Percentiles rank a stretch among this genome's conserved stretches.
Evolutionary conservation across 768 basidiomycete genomes (phyloP).

Genomic region (Pleurotus cornucopiae): DNA sequence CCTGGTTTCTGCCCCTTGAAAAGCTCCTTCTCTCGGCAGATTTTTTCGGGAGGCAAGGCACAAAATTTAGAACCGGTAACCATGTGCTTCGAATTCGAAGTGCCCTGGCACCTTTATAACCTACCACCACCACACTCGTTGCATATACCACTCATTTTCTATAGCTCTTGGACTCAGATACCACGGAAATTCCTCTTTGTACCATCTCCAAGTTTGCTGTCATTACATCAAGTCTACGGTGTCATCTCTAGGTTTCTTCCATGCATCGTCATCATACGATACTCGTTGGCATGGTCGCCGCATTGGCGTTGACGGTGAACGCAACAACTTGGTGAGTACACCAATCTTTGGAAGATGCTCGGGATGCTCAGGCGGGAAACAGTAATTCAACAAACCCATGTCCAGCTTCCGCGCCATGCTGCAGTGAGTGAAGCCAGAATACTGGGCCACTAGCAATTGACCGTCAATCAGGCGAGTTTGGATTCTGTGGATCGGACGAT

Average conservation of each 20-base stretch:
- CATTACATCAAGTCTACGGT: neutral
- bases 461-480: conserved; percentile 40
- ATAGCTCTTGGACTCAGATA: neutral
- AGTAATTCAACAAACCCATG: conserved; percentile 44
- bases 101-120: neutral
- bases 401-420: conserved; percentile 43
- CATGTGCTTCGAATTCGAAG: neutral
- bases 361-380: neutral
- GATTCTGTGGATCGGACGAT: conserved; percentile 44
- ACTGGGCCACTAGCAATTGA: neutral
- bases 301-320: neutral
- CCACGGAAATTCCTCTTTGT: neutral
- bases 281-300: conserved; percentile 1
- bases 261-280: conserved; percentile 2
- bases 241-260: neutral
- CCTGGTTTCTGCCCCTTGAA: too few relatives aligned
- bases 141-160: conserved; percentile 2
- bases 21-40: too few relatives aligned
- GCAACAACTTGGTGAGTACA: conserved; percentile 1
- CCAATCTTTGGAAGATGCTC: too few relatives aligned
- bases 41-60: too few relatives aligned
- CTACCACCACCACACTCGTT: conserved; percentile 8
- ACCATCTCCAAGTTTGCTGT: conserved; percentile 1
- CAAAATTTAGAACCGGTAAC: neutral
- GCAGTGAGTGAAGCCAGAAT: conserved; percentile 34